Percentiles rank a stretch among this genome's conserved stretches.
These are phyloP conservation scores for Dictyostelium brefeldianum DNA, from an alignment of 78 protist species.

Conservation along the genomic window DNA sequence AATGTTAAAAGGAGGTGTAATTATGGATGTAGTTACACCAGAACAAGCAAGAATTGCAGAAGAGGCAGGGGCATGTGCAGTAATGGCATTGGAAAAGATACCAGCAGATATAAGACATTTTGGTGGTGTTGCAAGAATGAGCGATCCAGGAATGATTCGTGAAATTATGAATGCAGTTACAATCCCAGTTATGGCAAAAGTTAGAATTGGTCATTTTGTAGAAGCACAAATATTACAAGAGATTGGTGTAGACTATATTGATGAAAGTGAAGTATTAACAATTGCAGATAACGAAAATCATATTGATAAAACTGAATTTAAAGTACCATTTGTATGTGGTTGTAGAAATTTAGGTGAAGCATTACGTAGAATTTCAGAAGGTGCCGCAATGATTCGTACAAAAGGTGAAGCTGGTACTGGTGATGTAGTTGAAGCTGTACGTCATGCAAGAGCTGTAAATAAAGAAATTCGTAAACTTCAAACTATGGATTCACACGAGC, in stretches of 20 bases:
- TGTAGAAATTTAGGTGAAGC: conserved; percentile 96
- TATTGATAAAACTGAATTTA: conserved; percentile 93
- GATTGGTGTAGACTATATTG: conserved; percentile 96
- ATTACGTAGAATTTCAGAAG: conserved; percentile 96
- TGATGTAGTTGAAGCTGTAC: conserved; percentile 97
- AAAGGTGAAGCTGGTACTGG: conserved; percentile 98
- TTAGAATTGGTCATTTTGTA: conserved; percentile 97
- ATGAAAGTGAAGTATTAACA: conserved; percentile 96
- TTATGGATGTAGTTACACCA: conserved; percentile 97
- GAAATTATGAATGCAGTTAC: conserved; percentile 94
- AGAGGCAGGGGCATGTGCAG: conserved; percentile 97
- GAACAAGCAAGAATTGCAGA: conserved; percentile 98
- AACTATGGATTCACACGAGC: conserved; percentile 94
- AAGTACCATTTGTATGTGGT: conserved; percentile 97
- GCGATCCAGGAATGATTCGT: conserved; percentile 94
- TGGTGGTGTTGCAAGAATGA: conserved; percentile 98
- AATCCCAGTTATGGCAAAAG: conserved; percentile 97
- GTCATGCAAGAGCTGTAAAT: conserved; percentile 93
- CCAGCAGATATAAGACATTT: conserved; percentile 97
- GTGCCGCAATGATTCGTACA: conserved; percentile 98
- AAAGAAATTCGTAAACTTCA: conserved; percentile 84
- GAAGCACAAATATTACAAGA: conserved; percentile 96
- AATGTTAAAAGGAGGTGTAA: conserved; percentile 97
- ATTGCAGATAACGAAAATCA: conserved; percentile 96
- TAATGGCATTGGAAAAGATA: conserved; percentile 98